Evolutionary conservation across 139 green algal species (phyloP), one percentile per base, ranked within the genome.

Genomic region (Chlamydomonas sphaeroides): DNA sequence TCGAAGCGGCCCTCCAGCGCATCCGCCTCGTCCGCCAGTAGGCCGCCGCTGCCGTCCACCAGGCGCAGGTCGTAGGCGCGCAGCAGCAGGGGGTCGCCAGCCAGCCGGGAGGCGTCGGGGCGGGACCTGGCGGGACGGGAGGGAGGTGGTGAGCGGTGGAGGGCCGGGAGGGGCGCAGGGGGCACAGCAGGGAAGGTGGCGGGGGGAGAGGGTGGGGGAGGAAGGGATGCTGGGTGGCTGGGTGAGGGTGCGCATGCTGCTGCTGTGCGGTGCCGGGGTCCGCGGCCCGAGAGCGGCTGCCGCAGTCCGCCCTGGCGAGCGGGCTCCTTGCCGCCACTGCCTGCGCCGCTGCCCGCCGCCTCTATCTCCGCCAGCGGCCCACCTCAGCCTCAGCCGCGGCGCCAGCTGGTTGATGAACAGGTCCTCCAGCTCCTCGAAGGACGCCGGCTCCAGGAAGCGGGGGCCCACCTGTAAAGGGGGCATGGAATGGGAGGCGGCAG

Each of bases 361-460:
- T 20, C 45, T 51, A 51, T 51, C 45, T 14, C 45, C 14, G 14
- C 14, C 45, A 51, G 8, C 45, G 14, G 6, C 57, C 30, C 57
- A 83, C 76, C 45, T 73, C 21, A 83, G 62, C 45, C 48, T 65
- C 45, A 83, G 63, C 14, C 76, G 62, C 1, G 65, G 67, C 25
- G 70, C 59, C 66, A 88, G 68, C 83, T 88, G 83, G 8, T 10
- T n/a, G 23, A 32, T 53, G 26, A 88, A 72, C 3, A 88, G 74
- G 8, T 88, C 75, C 61, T 88, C 83, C 38, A 88, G 76, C 45
- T 87, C 82, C 72, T 88, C 83, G 26, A 84, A 84, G 30, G 35
- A 59, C 41, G 67, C 68, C 18, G 83, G 67, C 0, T 66, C 75
- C 33, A 88, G 68, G 3, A 17, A 5, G 17, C 74, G 74, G 20